Conservation (phyloP, 2,329 filamentous ascomycete species). For the Trichoderma atrobrunneum region DNA sequence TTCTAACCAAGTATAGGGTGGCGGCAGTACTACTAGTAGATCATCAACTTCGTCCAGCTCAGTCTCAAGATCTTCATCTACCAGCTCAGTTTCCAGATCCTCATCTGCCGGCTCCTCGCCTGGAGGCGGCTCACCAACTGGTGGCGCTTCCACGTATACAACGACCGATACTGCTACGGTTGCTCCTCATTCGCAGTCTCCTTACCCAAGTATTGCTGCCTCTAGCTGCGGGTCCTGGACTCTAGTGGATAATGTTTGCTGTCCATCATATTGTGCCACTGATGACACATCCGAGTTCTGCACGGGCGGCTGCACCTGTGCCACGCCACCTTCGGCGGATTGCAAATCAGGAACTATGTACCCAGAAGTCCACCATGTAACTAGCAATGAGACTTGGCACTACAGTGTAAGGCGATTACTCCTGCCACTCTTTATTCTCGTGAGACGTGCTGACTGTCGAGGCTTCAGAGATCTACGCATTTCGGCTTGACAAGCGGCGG, state of each 20-base stretch:
- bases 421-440: background rate
- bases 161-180: constrained; percentile 8
- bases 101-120: background rate
- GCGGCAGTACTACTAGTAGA: background rate
- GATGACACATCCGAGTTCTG: background rate
- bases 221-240: constrained; percentile 10
- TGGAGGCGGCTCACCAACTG: background rate
- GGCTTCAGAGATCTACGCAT: background rate
- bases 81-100: background rate
- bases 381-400: constrained; percentile 4
- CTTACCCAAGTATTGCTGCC: constrained; percentile 4
- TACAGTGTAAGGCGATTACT: background rate
- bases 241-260: constrained; percentile 9
- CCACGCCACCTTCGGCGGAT: constrained; percentile 1
- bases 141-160: background rate
- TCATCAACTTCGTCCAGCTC: background rate
- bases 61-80: background rate
- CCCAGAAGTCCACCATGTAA: constrained; percentile 1
- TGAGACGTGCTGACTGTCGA: background rate
- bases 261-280: constrained; percentile 7
- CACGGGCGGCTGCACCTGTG: background rate
- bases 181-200: constrained; percentile 2
- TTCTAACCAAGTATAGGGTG: background rate
- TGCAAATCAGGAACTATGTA: constrained; percentile 13
- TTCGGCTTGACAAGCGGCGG: constrained; percentile 12